Percentiles rank a stretch among this genome's conserved stretches.
These are phyloP conservation scores for Tulasnella sp. DNA, from an alignment of 768 basidiomycete species.

Conservation along the genomic window DNA sequence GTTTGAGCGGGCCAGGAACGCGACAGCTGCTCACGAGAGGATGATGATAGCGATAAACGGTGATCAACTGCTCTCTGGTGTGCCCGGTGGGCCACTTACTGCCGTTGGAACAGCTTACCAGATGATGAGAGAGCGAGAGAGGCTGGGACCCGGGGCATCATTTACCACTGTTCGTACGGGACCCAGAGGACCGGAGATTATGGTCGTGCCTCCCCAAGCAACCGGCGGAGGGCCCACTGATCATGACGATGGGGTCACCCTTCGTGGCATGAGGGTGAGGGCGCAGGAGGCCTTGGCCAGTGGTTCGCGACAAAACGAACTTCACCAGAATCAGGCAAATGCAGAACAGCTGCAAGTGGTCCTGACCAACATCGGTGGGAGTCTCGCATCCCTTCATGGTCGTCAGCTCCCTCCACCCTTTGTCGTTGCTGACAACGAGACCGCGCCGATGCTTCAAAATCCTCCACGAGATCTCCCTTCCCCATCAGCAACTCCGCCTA, in stretches of 20 bases:
- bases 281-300: neutral
- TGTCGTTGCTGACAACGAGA: neutral
- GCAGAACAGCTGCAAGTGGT: neutral
- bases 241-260: constrained; percentile 11
- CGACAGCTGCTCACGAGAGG: constrained; percentile 12
- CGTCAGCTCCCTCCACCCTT: neutral
- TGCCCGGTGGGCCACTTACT: neutral
- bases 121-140: neutral
- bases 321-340: neutral
- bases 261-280: constrained; percentile 13
- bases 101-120: neutral
- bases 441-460: neutral
- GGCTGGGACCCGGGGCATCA: neutral
- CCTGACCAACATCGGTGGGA: neutral
- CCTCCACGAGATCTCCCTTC: neutral
- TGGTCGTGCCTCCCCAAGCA: neutral
- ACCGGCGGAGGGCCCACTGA: neutral
- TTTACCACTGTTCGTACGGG: neutral
- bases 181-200: constrained; percentile 11
- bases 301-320: neutral
- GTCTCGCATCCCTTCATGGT: neutral
- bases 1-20: neutral
- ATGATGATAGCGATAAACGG: neutral
- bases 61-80: neutral
- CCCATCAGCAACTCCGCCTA: neutral